phyloP scores from a whole-genome alignment of 441 rosid genomes.

The Pelargonium fulgidum region DNA sequence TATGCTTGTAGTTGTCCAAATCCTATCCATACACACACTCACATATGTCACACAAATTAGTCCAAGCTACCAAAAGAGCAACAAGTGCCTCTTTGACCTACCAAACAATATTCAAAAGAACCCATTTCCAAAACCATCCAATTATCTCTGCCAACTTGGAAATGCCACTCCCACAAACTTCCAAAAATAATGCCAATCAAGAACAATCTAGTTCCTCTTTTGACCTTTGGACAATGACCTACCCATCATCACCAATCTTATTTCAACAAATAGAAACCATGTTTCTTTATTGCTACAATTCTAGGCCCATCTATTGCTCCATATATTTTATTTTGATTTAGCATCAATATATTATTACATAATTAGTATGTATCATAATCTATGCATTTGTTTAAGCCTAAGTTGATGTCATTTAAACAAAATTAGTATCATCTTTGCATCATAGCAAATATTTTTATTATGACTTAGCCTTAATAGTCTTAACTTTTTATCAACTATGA shows the following conservation, averaged over 20 bases:
- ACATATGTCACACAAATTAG: neutral
- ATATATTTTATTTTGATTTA: neutral
- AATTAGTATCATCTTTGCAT: neutral
- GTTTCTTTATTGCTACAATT: neutral
- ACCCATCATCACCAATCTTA: neutral
- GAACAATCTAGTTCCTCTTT: neutral
- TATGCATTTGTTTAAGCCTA: neutral
- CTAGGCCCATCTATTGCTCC: neutral
- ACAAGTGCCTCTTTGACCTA: neutral
- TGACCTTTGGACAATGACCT: neutral
- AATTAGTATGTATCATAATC: neutral
- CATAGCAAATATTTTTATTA: neutral
- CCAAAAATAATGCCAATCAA: neutral
- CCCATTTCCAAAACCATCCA: neutral
- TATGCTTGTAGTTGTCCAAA: neutral
- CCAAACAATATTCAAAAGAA: neutral
- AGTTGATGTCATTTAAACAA: neutral
- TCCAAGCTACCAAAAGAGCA: neutral
- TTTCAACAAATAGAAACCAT: neutral
- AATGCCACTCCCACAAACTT: neutral
- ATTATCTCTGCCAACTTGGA: neutral
- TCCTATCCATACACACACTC: neutral
- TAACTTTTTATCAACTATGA: too few relatives aligned
- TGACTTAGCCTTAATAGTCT: too few relatives aligned
- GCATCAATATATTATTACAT: neutral